A percentile compares a stretch with the other conserved stretches of the same genome.
Conservation (phyloP, 2,329 filamentous ascomycete genomes). For the Trichophyton rubrum region DNA sequence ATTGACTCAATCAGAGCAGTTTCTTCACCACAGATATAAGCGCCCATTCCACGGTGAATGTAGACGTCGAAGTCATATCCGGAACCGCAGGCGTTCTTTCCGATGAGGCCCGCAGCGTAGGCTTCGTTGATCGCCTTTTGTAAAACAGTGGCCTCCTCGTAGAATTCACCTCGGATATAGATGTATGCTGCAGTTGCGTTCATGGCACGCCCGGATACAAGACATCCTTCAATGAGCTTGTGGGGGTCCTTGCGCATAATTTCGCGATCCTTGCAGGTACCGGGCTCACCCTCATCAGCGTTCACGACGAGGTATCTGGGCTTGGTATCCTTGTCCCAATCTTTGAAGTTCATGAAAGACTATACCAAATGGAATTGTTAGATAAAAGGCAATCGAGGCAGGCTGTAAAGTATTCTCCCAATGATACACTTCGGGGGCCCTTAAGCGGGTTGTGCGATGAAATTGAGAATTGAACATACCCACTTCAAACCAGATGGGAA, state of each 20-base stretch:
- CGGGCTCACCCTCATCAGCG: conserved; percentile 95
- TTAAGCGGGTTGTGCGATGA: not conserved
- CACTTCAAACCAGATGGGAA: conserved; percentile 99
- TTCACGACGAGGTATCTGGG: conserved; percentile 96
- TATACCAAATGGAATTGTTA: conserved; percentile 26
- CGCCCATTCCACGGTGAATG: conserved; percentile 90
- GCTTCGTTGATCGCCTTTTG: conserved; percentile 96
- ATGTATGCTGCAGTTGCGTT: conserved; percentile 98
- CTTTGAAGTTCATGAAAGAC: conserved; percentile 99
- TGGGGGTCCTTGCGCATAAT: conserved; percentile 99
- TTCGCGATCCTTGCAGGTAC: conserved; percentile 98
- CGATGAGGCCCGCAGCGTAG: conserved; percentile 85
- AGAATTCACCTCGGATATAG: conserved; percentile 98
- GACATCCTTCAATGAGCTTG: conserved; percentile 94
- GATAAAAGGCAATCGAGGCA: not conserved
- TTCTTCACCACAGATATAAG: conserved; percentile 97
- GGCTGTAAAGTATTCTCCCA: not conserved
- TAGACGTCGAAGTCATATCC: conserved; percentile 98
- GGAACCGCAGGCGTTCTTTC: conserved; percentile 93
- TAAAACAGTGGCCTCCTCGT: conserved; percentile 84
- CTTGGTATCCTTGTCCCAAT: conserved; percentile 95
- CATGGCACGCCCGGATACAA: conserved; percentile 94
- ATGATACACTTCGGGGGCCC: not conserved
- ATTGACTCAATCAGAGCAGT: conserved; percentile 96
- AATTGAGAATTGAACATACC: conserved; percentile 46